Evolutionary conservation across 345 rosid species (phyloP), one percentile per base, ranked within the genome.

Genomic region (Reutealis trisperma): DNA sequence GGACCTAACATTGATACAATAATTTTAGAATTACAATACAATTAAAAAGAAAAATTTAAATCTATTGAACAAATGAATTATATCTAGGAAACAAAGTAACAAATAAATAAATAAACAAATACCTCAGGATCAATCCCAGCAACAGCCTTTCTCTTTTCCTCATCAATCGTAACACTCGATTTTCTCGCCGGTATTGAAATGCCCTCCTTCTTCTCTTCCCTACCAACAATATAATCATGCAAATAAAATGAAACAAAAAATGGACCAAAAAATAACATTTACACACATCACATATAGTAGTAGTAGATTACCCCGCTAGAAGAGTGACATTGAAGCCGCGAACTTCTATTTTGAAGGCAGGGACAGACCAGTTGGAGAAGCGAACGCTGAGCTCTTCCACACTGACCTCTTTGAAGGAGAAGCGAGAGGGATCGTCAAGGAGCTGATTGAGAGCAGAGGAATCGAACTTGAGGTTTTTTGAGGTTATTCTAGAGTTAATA

Each of bases 121-220:
- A 95, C 99, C 96, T 93, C 92, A 54, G 98, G 93, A 83, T 95
- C 99, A 58, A 91, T 77, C 41, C 74, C 84, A 14, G 84, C 88
- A 22, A 95, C 79, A 67, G 74, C 81, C 87, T 84, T 86, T 77
- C 84, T 86, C 55, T 86, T 77, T 80, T 90, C 87, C 78, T 81
- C 81, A 5, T 70, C 74, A 25, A 76, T 79, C 16, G 65, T 74
- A 45, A 81, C 79, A 65, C 58, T 65, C 58, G 81, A 79, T 62
- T 78, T 83, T 80, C 72, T 49, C 71, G 5, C 68, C 78, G 80
- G 81, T 54, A 81, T 80, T 44, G 66, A 71, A 63, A 86, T 75
- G 74, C 87, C 85, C 45, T 65, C 82, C 13, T 87, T 85, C 63
- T 81, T 82, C 79, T 72, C 80, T 76, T 78, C 88, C 73, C 93